Percentiles rank a stretch among this genome's conserved stretches.
Conservation (phyloP, 2,329 filamentous ascomycete species). For the Cryphonectria naterciae region DNA sequence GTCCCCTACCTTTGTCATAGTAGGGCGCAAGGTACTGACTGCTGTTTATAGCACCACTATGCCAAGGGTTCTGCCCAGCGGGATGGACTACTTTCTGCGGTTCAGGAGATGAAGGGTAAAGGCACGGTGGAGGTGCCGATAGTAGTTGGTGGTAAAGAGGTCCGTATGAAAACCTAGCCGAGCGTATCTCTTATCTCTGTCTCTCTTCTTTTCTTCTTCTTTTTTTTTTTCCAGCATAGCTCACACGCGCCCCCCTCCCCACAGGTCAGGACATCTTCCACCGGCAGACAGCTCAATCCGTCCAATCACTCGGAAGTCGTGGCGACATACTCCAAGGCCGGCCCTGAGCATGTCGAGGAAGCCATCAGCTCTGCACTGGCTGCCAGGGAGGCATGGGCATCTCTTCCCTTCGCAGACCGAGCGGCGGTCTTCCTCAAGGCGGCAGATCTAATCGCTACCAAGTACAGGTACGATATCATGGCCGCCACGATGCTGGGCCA, state of each 20-base stretch:
- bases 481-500: slow-evolving; percentile 94
- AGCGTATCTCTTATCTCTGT: not conserved
- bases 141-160: slow-evolving; percentile 81
- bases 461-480: slow-evolving; percentile 97
- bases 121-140: slow-evolving; percentile 79
- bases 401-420: slow-evolving; percentile 84
- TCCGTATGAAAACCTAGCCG: slow-evolving; percentile 43
- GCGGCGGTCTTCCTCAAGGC: slow-evolving; percentile 96
- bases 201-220: no score
- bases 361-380: slow-evolving; percentile 84
- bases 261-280: slow-evolving; percentile 68
- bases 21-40: slow-evolving; percentile 1
- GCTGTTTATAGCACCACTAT: slow-evolving; percentile 75
- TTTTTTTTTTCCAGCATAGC: not conserved
- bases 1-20: not conserved
- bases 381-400: slow-evolving; percentile 87
- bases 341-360: slow-evolving; percentile 71
- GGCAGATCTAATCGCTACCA: slow-evolving; percentile 84
- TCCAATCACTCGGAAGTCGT: slow-evolving; percentile 76
- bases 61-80: slow-evolving; percentile 80
- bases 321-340: slow-evolving; percentile 85
- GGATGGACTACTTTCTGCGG: slow-evolving; percentile 72
- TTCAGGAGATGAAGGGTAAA: slow-evolving; percentile 70
- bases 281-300: slow-evolving; percentile 78
- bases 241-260: slow-evolving; percentile 30